A percentile compares a stretch with the other conserved stretches of the same genome.
phyloP scores from a whole-genome alignment of 352 stramenopile genomes.

The Globisporangium emineosum region DNA sequence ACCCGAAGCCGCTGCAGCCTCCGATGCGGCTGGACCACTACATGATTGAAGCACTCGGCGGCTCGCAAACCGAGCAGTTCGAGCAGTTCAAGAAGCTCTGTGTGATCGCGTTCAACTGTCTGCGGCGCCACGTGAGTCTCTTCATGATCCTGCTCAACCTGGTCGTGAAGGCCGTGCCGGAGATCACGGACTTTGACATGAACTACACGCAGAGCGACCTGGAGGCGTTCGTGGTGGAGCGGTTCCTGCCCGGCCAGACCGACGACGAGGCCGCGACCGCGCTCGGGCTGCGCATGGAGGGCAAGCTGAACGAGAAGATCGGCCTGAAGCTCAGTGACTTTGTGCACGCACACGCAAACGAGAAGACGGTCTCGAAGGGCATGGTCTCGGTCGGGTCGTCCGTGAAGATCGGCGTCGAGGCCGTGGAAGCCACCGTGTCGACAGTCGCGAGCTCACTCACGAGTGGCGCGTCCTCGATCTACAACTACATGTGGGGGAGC shows the following conservation, averaged over 20 bases:
- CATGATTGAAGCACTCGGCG: slow-evolving; percentile 84
- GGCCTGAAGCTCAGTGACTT: slow-evolving; percentile 84
- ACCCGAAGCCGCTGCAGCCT: slow-evolving; percentile 97
- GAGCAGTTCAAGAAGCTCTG: slow-evolving; percentile 88
- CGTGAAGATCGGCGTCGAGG: slow-evolving; percentile 79
- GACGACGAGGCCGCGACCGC: slow-evolving; percentile 80
- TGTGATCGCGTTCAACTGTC: slow-evolving; percentile 85
- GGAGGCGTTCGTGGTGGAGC: slow-evolving; percentile 80
- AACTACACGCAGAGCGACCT: slow-evolving; percentile 86
- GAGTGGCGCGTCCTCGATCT: slow-evolving; percentile 73
- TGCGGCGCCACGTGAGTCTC: slow-evolving; percentile 79
- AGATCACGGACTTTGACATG: slow-evolving; percentile 83
- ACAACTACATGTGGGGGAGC: slow-evolving; percentile 81
- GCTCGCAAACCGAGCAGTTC: slow-evolving; percentile 73
- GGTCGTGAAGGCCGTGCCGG: slow-evolving; percentile 76
- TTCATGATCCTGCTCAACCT: slow-evolving; percentile 87
- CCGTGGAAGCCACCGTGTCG: slow-evolving; percentile 66
- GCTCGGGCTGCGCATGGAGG: slow-evolving; percentile 82
- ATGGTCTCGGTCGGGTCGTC: slow-evolving; percentile 78
- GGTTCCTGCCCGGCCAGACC: slow-evolving; percentile 75
- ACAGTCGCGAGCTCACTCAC: slow-evolving; percentile 77
- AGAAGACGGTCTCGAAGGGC: slow-evolving; percentile 82
- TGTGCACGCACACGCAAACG: slow-evolving; percentile 80
- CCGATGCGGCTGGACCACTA: slow-evolving; percentile 96
- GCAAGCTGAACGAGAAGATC: slow-evolving; percentile 86